Conservation (phyloP, 1,139 yeast species). For the Meyerozyma sp. region DNA sequence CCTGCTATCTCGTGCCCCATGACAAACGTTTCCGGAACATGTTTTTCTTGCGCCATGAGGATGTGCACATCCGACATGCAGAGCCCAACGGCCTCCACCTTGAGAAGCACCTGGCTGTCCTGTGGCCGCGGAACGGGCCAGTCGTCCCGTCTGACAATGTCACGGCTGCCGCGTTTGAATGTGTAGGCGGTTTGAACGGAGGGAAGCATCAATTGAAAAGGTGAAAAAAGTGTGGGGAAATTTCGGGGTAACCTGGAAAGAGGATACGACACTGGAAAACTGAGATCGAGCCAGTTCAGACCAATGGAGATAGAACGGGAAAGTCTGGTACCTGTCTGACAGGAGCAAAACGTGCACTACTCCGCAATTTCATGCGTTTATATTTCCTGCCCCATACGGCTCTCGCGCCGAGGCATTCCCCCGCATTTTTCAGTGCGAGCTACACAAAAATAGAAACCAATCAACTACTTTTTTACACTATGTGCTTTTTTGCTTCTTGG, state of each 20-base stretch:
- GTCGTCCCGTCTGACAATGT: conserved; percentile 14
- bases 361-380: neutral
- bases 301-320: no score
- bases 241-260: no score
- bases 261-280: no score
- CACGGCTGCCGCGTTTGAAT: conserved; percentile 11
- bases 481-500: conserved; percentile 33
- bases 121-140: conserved; percentile 36
- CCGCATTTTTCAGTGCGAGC: neutral
- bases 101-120: conserved; percentile 33
- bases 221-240: neutral
- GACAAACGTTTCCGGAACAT: conserved; percentile 27
- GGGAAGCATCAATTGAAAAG: conserved; percentile 6
- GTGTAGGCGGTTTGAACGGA: conserved; percentile 17
- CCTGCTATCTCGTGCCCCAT: conserved; percentile 62
- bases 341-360: no score
- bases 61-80: conserved; percentile 49
- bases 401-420: neutral
- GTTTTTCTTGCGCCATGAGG: conserved; percentile 22
- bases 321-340: no score
- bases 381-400: neutral
- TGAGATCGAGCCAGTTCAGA: no score
- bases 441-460: neutral
- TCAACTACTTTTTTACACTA: conserved; percentile 8
- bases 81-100: conserved; percentile 49